These are phyloP conservation scores for Raffaelea arxii DNA, from an alignment of 2,329 filamentous ascomycete species.

Conservation along the genomic window DNA sequence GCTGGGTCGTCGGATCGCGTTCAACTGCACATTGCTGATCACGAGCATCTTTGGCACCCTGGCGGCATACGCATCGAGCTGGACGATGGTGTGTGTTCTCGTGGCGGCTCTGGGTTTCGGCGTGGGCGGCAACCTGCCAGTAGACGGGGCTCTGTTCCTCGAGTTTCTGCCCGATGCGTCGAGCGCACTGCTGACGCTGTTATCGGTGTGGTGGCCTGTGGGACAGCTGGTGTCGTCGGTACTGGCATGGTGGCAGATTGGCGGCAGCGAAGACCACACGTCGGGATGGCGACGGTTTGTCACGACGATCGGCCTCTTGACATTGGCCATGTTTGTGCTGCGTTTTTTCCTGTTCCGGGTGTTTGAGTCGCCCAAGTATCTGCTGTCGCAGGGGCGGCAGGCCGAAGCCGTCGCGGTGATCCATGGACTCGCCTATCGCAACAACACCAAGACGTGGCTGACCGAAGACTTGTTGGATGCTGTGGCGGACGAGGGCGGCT, in stretches of 20 bases:
- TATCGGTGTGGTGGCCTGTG: conserved; percentile 83
- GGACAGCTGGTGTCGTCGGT: conserved; percentile 66
- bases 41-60: conserved; percentile 65
- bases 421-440: conserved; percentile 66
- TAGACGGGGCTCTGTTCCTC: conserved; percentile 72
- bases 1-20: conserved; percentile 68
- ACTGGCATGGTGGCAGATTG: conserved; percentile 68
- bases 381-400: conserved; percentile 68
- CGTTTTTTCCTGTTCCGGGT: conserved; percentile 75
- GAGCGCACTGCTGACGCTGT: conserved; percentile 63
- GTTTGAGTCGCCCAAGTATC: conserved; percentile 77
- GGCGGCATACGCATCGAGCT: conserved; percentile 57
- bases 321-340: conserved; percentile 66
- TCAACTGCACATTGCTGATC: conserved; percentile 70
- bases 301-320: conserved; percentile 60
- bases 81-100: conserved; percentile 52
- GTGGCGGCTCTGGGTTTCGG: conserved; percentile 56
- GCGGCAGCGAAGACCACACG: conserved; percentile 35
- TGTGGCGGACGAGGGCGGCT: conserved; percentile 32
- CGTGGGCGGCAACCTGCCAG: conserved; percentile 66
- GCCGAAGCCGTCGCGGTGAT: conserved; percentile 71
- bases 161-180: conserved; percentile 72
- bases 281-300: conserved; percentile 72
- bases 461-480: conserved; percentile 58
- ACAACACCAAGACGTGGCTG: conserved; percentile 62